Percentiles rank a stretch among this genome's conserved stretches.
phyloP scores from a whole-genome alignment of 177 flowering plant genomes.

The Tripterygium wilfordii region DNA sequence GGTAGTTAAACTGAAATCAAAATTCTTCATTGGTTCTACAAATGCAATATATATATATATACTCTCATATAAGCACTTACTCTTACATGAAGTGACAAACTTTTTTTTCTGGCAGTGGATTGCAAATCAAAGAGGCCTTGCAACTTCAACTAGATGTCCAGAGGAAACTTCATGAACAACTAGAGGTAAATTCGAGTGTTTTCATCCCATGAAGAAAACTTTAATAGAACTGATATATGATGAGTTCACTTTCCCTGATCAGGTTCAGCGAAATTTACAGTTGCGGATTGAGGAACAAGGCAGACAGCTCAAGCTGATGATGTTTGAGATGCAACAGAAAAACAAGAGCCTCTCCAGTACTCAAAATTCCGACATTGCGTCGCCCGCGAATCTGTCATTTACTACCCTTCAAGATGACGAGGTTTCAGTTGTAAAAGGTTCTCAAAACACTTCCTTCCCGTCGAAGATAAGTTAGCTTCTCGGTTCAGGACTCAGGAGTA shows the following conservation, averaged over 20 bases:
- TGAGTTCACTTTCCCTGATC: not conserved
- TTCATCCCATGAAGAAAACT: too few species aligned
- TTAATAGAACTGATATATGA: too few species aligned
- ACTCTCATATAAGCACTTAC: not conserved
- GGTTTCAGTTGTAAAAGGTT: constrained; percentile 17
- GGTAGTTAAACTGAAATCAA: constrained; percentile 28
- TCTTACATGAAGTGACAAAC: not conserved
- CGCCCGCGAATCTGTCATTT: constrained; percentile 15
- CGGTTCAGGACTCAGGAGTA: too few species aligned
- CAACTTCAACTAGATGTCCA: constrained; percentile 80
- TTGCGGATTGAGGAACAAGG: constrained; percentile 82
- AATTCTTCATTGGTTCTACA: not conserved
- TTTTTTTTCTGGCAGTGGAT: constrained; percentile 34
- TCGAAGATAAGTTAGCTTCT: constrained; percentile 30
- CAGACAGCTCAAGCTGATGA: constrained; percentile 55
- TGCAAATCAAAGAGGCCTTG: constrained; percentile 71
- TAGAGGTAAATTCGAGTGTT: too few species aligned
- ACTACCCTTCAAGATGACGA: constrained; percentile 20
- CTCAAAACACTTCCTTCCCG: constrained; percentile 20
- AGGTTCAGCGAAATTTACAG: constrained; percentile 70
- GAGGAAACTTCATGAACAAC: constrained; percentile 78
- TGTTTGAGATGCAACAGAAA: constrained; percentile 60
- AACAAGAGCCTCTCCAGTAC: constrained; percentile 7
- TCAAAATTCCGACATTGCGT: constrained; percentile 7
- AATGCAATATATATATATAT: too few species aligned